Base-by-base conservation (phyloP, 2,329 filamentous ascomycete species). In the Fusarium sp. region DNA sequence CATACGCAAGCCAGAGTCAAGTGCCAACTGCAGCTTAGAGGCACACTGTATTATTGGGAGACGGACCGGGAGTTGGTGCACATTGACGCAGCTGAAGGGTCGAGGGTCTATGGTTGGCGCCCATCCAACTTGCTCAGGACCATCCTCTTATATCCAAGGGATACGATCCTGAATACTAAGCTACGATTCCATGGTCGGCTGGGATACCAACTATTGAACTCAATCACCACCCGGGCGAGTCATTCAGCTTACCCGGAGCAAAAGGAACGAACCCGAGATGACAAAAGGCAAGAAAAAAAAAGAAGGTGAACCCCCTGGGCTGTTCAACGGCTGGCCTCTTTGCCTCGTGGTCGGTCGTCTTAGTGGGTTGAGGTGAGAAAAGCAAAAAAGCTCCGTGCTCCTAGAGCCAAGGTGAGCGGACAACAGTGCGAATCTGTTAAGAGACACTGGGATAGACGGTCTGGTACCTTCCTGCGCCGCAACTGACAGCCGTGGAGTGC, bases 71-170 rank as follows among this genome's bases (percentile, higher is more conserved):
- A 71, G 34, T 62, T 71, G 67, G 67, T 74, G 71, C 60, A 71
- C 58, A 71, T 74, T 74, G 71, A 72, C 56, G 54, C 71, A 74
- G 71, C 71, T 74, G 64, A 74, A 71, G 59, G 67, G 71, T 74
- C 71, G 64, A 74, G 71, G 71, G 71, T 34, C 50, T 32, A 54
- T 54, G 50, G 50, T 72, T 61, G 64, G 64, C 50, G 67, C 54
- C 25, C 35, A 41, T 64, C 59, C 64, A 67, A 62, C 64, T 54
- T 60, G 60, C 54, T 56, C 32, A n/a, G 23, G 41, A 10, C 43
- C 27, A 59, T 32, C 66, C 35, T 52, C 58, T 32, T 70, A 60
- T 34, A 70, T 45, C 23, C 41, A 56, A 67, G 45, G 69, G 64
- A 56, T 39, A n/a, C 48, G 13, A 71, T 62, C 67, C 71, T 71